Base-by-base conservation (phyloP, 108 stramenopile species). In the Cyclotella choctawhatcheeana region DNA sequence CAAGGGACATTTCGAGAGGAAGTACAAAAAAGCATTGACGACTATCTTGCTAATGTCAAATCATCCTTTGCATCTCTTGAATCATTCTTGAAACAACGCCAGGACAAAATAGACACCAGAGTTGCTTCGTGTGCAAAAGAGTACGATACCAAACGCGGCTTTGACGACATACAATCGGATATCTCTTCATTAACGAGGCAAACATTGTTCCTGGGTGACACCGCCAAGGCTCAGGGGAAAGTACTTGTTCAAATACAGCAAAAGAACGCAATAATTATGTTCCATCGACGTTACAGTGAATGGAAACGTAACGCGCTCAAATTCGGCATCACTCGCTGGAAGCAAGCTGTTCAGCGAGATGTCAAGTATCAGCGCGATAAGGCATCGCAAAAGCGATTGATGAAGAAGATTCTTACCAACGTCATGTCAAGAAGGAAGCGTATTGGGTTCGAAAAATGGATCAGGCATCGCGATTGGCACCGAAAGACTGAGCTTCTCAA, bases 351-450 rank as follows among this genome's bases (percentile, higher is more conserved):
- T 50, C 60, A 73, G 53, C 29, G 45, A 7, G 32, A 67, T 27
- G 53, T 60, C 50, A 66, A 73, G 35, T 77, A 64, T 20, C 50
- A 76, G 24, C 27, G 44, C 47, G 43, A n/a, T 1, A 70, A 77
- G 44, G 22, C 33, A 10, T 53, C 67, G n/a, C 73, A 79, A 68
- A 68, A 48, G 26, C 71, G 74, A 26, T 29, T 71, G 2, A 63
- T 76, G 47, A 75, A 69, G 53, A 71, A 65, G 43, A 73, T 67
- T 5, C 13, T 81, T 33, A 71, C 71, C 5, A 45, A 53, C 32
- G 67, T 84, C 29, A 73, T 80, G 44, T 64, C 76, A 13, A 75
- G 64, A 67, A 52, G 70, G 34, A 76, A 68, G 74, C 35, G 67
- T 14, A 35, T 48, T 73, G 70, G 75, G 16, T 54, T 70, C 52